Conservation (phyloP, 2,329 filamentous ascomycete genomes). For the Elsinoe batatas region DNA sequence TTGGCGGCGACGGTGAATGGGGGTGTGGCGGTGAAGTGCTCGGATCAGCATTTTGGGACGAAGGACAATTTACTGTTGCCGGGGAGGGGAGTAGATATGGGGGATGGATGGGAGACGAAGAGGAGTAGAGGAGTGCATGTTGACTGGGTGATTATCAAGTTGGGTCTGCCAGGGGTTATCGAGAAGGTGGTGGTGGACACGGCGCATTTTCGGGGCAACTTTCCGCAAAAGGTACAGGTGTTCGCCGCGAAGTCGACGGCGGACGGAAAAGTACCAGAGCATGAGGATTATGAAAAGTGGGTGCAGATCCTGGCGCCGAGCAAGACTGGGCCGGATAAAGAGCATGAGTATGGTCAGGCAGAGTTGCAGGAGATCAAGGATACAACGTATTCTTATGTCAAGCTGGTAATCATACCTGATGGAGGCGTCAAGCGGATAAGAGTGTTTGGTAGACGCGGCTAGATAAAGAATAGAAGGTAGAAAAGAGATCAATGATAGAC, state of each 20-base stretch:
- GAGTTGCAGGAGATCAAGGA: conserved; percentile 41
- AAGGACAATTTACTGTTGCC: conserved; percentile 73
- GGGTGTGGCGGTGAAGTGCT: conserved; percentile 64
- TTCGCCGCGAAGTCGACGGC: conserved; percentile 46
- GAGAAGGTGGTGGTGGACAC: conserved; percentile 66
- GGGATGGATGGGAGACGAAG: conserved; percentile 79
- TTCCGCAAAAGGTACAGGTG: conserved; percentile 64
- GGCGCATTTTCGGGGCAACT: conserved; percentile 75
- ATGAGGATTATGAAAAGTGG: conserved; percentile 52
- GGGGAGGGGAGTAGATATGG: conserved; percentile 73
- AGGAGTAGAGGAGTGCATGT: conserved; percentile 63
- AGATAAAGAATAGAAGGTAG: neutral
- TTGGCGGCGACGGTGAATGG: conserved; percentile 71
- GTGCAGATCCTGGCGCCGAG: conserved; percentile 54
- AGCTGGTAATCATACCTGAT: conserved; percentile 87
- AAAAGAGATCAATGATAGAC: too few species aligned
- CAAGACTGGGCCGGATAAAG: conserved; percentile 61
- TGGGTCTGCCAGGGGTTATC: conserved; percentile 57
- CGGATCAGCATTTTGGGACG: conserved; percentile 75
- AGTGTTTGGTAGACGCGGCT: conserved; percentile 54
- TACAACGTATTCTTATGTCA: conserved; percentile 66
- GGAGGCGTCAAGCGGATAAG: conserved; percentile 84
- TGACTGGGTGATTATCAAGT: conserved; percentile 70
- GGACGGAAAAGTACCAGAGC: conserved; percentile 47
- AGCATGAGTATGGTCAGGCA: conserved; percentile 52